phyloP scores from a whole-genome alignment of 2,329 filamentous ascomycete genomes.

The Neofusicoccum sp. region DNA sequence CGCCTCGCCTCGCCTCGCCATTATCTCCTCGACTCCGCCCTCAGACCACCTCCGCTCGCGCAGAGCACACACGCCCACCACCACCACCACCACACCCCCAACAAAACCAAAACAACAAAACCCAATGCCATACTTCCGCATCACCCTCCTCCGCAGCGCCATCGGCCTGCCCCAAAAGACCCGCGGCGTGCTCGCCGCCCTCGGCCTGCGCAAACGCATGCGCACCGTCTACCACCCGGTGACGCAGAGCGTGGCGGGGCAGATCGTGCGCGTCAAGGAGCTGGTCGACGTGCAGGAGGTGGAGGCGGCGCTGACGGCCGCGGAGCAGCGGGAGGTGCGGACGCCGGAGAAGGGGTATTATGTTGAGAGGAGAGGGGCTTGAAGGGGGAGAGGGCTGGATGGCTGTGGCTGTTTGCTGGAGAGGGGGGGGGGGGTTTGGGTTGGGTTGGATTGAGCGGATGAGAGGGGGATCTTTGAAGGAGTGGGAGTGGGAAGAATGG shows the following conservation, averaged over 20 bases:
- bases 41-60: background rate
- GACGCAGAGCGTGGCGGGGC: constrained; percentile 74
- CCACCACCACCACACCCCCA: background rate
- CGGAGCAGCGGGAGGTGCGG: constrained; percentile 68
- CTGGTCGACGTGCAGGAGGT: constrained; percentile 81
- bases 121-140: constrained; percentile 78
- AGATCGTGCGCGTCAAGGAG: constrained; percentile 94
- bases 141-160: constrained; percentile 83
- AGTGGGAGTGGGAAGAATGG: background rate
- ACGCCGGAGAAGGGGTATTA: constrained; percentile 79
- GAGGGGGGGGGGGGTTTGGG: background rate
- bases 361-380: constrained; percentile 57
- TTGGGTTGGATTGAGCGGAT: background rate
- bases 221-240: constrained; percentile 89
- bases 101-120: background rate
- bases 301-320: constrained; percentile 59
- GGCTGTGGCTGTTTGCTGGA: too few relatives aligned
- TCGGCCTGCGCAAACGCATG: constrained; percentile 81
- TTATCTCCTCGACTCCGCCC: background rate
- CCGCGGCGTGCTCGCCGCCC: constrained; percentile 75
- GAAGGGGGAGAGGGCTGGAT: background rate
- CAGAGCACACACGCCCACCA: background rate
- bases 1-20: background rate
- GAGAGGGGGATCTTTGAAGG: background rate
- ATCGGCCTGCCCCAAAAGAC: constrained; percentile 80